Evolutionary conservation across 2,329 filamentous ascomycete species (phyloP), one percentile per base, ranked within the genome.

Genomic region (Fusarium lateritium): DNA sequence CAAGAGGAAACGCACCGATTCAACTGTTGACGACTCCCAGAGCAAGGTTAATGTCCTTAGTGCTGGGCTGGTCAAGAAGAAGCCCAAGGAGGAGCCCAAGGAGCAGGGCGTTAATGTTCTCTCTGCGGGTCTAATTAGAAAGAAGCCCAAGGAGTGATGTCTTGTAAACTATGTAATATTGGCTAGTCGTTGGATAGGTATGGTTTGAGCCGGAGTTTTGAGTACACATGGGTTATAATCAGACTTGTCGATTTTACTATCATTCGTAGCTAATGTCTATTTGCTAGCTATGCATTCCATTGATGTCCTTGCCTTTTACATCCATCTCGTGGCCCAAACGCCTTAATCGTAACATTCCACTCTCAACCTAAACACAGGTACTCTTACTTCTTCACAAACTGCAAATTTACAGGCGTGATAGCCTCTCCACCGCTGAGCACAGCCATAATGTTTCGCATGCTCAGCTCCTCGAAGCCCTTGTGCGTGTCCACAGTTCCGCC

Each of bases 401-500:
- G 83, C 77, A 88, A 34, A 74, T 92, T 92, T 14, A 91, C 89
- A 1, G 89, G 86, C 53, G 89, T 89, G 24, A 90, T 77, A 4
- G 87, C 78, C 61, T 84, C 78, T 4, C 80, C 79, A 0, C 84
- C 85, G 4, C 77, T 76, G 56, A 91, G 74, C 57, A 89, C 89
- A 1, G 85, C 84, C 78, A 90, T 80, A 50, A 92, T 83, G 75
- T 92, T 92, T 72, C 87, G 81, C 84, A 92, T 91, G 34, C 86
- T 87, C 75, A 91, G 73, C 76, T 87, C 84, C 80, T 92, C 90
- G 69, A 92, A 91, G 6, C 87, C 88, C n/a, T 85, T 76, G 71
- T 89, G 88, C 64, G 89, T 89, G 76, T 91, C 88, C 15, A 91
- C 82, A 36, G 89, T 91, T 5, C 89, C 88, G 0, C 89, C 89